phyloP scores from a whole-genome alignment of 176 grass and related monocot species.

The Elaeis guineensis region DNA sequence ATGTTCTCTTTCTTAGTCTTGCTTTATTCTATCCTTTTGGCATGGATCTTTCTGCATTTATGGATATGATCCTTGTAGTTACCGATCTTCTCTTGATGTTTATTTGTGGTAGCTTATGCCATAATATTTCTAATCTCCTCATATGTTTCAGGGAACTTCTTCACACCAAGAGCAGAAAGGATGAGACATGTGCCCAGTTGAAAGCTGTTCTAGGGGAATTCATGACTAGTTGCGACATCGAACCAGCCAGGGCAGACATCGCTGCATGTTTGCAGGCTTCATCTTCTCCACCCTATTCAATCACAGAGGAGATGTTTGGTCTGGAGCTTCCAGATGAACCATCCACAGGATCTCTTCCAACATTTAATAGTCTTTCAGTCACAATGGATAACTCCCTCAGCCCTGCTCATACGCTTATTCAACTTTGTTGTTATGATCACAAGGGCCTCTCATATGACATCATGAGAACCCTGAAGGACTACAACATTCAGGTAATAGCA shows the following conservation, averaged over 20 bases:
- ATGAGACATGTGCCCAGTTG: conserved; percentile 51
- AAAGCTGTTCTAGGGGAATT: conserved; percentile 46
- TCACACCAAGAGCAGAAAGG: conserved; percentile 57
- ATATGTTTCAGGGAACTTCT: conserved; percentile 52
- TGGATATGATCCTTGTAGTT: neutral
- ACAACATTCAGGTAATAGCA: conserved; percentile 65
- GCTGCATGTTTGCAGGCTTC: conserved; percentile 40
- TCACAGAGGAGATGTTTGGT: conserved; percentile 39
- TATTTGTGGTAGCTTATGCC: too few relatives aligned
- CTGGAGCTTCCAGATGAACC: conserved; percentile 33
- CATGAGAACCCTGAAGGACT: conserved; percentile 79
- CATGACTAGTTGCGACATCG: conserved; percentile 57
- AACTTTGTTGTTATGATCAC: conserved; percentile 56
- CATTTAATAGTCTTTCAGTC: conserved; percentile 18
- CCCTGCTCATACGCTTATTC: conserved; percentile 63
- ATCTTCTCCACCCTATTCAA: conserved; percentile 16
- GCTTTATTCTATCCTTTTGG: too few relatives aligned
- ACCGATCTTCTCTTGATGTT: too few relatives aligned
- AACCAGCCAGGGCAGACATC: conserved; percentile 36
- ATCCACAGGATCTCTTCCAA: neutral
- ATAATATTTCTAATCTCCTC: neutral
- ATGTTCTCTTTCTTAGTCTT: too few relatives aligned
- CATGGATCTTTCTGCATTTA: too few relatives aligned
- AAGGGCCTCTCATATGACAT: conserved; percentile 83
- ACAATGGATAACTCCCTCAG: conserved; percentile 65